Conservation (phyloP, 2,329 filamentous ascomycete species). For the Trichoderma gracile region DNA sequence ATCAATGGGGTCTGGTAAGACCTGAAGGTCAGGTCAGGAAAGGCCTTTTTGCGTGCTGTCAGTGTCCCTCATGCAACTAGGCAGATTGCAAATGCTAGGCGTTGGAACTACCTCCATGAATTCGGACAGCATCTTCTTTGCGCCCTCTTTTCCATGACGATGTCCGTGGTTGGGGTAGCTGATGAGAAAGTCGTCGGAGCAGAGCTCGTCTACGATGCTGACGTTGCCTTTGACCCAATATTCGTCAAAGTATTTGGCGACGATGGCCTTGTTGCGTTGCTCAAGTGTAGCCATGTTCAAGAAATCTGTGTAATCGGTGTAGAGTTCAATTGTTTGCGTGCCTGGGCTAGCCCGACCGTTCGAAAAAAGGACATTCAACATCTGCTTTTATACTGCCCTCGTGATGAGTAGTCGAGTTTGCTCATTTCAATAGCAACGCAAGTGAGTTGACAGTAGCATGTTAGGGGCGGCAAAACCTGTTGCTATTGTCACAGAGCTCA, state of each 20-base stretch:
- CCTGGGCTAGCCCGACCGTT: too few species aligned
- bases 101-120: not conserved
- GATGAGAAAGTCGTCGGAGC: conserved; percentile 4
- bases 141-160: not conserved
- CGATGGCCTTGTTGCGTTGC: not conserved
- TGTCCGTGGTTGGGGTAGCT: not conserved
- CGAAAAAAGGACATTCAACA: too few species aligned
- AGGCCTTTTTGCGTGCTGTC: not conserved
- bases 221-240: conserved; percentile 2
- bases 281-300: not conserved
- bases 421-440: too few species aligned
- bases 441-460: too few species aligned
- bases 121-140: not conserved
- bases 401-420: too few species aligned
- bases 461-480: too few species aligned
- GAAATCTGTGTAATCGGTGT: not conserved
- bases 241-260: not conserved
- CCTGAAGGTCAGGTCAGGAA: not conserved
- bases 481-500: too few species aligned
- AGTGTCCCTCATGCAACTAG: not conserved
- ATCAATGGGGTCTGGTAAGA: conserved; percentile 9
- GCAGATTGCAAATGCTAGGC: too few species aligned
- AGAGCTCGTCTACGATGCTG: not conserved
- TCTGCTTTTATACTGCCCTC: too few species aligned
- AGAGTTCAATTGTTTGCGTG: not conserved